Percentiles rank a stretch among this genome's conserved stretches.
Conservation (phyloP, 345 rosid species). For the Salix viminalis region DNA sequence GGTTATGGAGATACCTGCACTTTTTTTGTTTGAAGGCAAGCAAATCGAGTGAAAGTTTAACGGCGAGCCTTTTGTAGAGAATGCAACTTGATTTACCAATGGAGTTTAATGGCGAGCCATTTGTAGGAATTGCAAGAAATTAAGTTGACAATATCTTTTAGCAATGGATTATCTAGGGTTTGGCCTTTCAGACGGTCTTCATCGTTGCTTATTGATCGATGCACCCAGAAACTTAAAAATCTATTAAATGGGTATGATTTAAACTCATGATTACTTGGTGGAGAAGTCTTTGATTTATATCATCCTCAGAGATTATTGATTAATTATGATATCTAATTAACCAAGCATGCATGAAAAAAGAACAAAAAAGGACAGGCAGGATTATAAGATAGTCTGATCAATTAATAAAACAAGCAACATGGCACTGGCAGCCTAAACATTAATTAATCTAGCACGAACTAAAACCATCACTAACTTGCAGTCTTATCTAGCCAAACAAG, state of each 20-base stretch:
- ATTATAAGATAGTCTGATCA: neutral
- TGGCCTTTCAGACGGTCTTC: slow-evolving; percentile 94
- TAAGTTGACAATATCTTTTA: slow-evolving; percentile 50
- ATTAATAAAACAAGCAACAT: neutral
- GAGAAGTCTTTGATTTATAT: too few species aligned
- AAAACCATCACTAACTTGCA: neutral
- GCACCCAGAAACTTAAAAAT: too few species aligned
- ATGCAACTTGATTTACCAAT: neutral
- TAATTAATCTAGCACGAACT: neutral
- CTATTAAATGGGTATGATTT: too few species aligned
- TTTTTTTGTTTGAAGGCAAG: slow-evolving; percentile 11
- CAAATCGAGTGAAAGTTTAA: neutral
- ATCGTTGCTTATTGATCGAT: neutral
- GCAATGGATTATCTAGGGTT: slow-evolving; percentile 98
- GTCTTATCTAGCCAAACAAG: neutral
- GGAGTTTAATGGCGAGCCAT: neutral
- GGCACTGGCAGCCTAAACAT: neutral
- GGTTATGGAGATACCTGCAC: neutral
- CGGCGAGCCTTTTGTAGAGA: neutral
- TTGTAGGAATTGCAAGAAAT: slow-evolving; percentile 75
- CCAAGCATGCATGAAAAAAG: too few species aligned
- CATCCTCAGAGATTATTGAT: too few species aligned
- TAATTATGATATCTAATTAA: too few species aligned
- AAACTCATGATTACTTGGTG: too few species aligned
- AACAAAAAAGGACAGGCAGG: too few species aligned